A percentile compares a stretch with the other conserved stretches of the same genome.
These are phyloP conservation scores for Eucalyptus caleyi DNA, from an alignment of 345 rosid genomes.

Conservation along the genomic window DNA sequence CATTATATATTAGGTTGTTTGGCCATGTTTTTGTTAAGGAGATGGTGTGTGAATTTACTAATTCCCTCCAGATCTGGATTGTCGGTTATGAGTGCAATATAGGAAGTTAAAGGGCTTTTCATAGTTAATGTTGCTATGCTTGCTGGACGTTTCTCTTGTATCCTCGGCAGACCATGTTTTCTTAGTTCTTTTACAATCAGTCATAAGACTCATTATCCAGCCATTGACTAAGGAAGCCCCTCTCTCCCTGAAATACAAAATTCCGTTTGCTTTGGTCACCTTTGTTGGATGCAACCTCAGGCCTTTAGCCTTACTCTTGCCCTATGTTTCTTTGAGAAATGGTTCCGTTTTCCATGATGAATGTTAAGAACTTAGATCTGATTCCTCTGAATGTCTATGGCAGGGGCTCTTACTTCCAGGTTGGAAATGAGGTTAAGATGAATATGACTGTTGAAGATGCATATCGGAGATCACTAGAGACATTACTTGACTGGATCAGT, in stretches of 20 bases:
- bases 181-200: neutral
- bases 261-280: neutral
- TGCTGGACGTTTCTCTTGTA: neutral
- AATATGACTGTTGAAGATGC: conserved; percentile 59
- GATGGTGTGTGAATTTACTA: neutral
- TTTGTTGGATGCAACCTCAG: neutral
- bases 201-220: neutral
- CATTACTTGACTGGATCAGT: conserved; percentile 43
- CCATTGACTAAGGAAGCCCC: neutral
- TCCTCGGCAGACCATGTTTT: neutral
- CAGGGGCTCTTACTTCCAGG: conserved; percentile 76
- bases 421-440: conserved; percentile 38
- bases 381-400: neutral
- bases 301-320: neutral
- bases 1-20: neutral
- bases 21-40: neutral
- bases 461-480: conserved; percentile 32
- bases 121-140: neutral
- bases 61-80: neutral
- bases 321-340: neutral
- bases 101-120: neutral
- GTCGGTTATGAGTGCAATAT: neutral
- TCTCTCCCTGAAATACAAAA: neutral
- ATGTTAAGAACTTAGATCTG: neutral
- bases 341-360: neutral